A percentile compares a stretch with the other conserved stretches of the same genome.
Evolutionary conservation across 345 rosid species (phyloP).

Genomic region (Citrus australasica): DNA sequence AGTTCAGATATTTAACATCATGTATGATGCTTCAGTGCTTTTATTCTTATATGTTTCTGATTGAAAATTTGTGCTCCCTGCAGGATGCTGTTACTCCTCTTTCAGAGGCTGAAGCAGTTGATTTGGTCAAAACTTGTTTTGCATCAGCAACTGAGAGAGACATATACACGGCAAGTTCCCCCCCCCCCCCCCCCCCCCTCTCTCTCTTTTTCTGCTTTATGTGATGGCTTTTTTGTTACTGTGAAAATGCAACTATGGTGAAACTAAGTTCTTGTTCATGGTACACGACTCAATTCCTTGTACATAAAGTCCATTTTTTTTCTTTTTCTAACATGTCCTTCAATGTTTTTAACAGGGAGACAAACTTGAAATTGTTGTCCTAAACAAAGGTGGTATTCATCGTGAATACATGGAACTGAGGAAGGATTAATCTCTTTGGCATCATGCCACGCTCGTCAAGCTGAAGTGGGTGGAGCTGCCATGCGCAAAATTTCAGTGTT

Average conservation of each 20-base stretch:
- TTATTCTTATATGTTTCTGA: slow-evolving; percentile 6
- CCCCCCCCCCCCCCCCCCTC: neutral
- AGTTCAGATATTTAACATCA: neutral
- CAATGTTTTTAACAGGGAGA: slow-evolving; percentile 57
- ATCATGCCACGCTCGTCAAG: neutral
- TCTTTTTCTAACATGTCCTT: neutral
- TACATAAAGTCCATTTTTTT: neutral
- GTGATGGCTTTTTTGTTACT: neutral
- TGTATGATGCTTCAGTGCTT: neutral
- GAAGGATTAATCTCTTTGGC: slow-evolving; percentile 49
- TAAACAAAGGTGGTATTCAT: slow-evolving; percentile 67
- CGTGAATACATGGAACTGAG: slow-evolving; percentile 78
- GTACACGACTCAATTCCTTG: neutral
- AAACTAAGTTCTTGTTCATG: neutral
- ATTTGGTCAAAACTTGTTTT: slow-evolving; percentile 85
- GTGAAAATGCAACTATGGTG: neutral
- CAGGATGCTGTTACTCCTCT: slow-evolving; percentile 98
- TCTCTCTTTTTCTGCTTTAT: neutral
- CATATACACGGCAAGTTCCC: slow-evolving; percentile 77
- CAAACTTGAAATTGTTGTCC: slow-evolving; percentile 72
- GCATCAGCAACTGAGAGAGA: slow-evolving; percentile 98
- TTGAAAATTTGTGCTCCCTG: slow-evolving; percentile 4
- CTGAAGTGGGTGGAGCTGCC: neutral
- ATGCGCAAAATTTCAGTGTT: neutral
- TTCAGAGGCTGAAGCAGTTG: slow-evolving; percentile 79